Evolutionary conservation across 2,329 filamentous ascomycete genomes (phyloP), one percentile per base, ranked within the genome.

Genomic region (Colletotrichum liriopes): DNA sequence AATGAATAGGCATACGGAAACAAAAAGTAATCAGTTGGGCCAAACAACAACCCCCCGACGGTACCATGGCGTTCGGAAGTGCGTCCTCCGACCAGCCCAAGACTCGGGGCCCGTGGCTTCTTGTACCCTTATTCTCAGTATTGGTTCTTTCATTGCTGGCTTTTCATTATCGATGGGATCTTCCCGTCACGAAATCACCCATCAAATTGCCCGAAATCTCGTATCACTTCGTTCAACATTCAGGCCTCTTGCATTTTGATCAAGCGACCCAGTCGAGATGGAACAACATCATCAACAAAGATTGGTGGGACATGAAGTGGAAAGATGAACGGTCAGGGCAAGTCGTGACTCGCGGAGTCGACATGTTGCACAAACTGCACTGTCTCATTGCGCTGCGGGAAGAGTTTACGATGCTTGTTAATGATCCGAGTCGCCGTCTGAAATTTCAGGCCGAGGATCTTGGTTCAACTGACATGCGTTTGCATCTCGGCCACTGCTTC

Each of bases 261-360:
- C 49, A 52, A 52, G 49, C 49, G 12, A 52, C 49, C 11, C 49
- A 52, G 29, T 23, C 26, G 49, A 52, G 9, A 52, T 52, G 49
- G 49, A 52, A 52, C 16, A 32, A 8, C 23, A 52, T 52, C 11
- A 32, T 52, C 49, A 29, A 29, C 11, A 9, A 29, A 52, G 26
- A 52, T 7, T 52, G 49, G 49, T 52, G 49, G 49, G 49, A 52
- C 11, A 52, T 52, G 49, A 52, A 52, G 26, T 52, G 49, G 49
- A 52, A 23, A n/a, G 49, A 52, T 9, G 26, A 29, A 16, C 4
- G 3, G 32, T 52, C 49, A 29, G 49, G 49, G 26, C 23, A 52
- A 29, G 29, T 52, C 11, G 49, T 52, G n/a, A 52, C 49, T 5
- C 49, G 49, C 12, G 49, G 49, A 32, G 49, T 52, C 23, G 49